Percentiles rank a stretch among this genome's conserved stretches.
Evolutionary conservation across 2,329 filamentous ascomycete species (phyloP).

Genomic region (Rachicladosporium sp.): DNA sequence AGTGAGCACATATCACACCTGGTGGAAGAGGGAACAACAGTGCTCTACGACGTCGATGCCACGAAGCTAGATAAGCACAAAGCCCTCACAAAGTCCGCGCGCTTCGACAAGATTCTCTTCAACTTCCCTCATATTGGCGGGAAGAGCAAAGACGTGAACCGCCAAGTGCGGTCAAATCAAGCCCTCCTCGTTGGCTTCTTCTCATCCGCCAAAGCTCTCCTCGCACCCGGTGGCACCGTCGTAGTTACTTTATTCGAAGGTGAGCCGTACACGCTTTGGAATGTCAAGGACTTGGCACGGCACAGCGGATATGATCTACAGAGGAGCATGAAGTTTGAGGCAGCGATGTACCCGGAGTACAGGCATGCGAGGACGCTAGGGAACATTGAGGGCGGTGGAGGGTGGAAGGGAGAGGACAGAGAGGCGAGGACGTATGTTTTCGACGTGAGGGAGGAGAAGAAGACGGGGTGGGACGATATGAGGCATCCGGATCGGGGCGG

Average conservation of each 20-base stretch:
- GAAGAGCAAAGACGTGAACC: constrained; percentile 81
- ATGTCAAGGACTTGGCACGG: constrained; percentile 73
- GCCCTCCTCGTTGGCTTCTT: constrained; percentile 62
- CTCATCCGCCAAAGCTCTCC: constrained; percentile 37
- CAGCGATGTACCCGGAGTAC: constrained; percentile 59
- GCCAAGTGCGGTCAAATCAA: constrained; percentile 88
- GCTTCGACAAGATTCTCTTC: constrained; percentile 74
- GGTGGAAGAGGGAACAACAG: constrained; percentile 30
- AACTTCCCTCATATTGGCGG: constrained; percentile 97
- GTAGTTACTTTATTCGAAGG: constrained; percentile 85
- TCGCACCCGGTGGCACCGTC: constrained; percentile 48
- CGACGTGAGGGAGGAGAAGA: constrained; percentile 27
- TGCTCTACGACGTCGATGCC: constrained; percentile 56
- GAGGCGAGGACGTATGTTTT: constrained; percentile 36
- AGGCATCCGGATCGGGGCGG: constrained; percentile 6
- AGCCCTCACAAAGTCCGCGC: constrained; percentile 30
- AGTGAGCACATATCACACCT: constrained; percentile 46
- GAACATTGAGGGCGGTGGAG: constrained; percentile 33
- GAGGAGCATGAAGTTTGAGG: constrained; percentile 57
- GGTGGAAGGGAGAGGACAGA: constrained; percentile 38
- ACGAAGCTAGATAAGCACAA: constrained; percentile 44
- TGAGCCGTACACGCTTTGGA: constrained; percentile 92
- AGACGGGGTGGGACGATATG: constrained; percentile 15
- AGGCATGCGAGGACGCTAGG: constrained; percentile 61
- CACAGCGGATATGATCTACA: constrained; percentile 61